Evolutionary conservation across 2,329 filamentous ascomycete species (phyloP).

Genomic region (Scopulariopsis brevicaulis): DNA sequence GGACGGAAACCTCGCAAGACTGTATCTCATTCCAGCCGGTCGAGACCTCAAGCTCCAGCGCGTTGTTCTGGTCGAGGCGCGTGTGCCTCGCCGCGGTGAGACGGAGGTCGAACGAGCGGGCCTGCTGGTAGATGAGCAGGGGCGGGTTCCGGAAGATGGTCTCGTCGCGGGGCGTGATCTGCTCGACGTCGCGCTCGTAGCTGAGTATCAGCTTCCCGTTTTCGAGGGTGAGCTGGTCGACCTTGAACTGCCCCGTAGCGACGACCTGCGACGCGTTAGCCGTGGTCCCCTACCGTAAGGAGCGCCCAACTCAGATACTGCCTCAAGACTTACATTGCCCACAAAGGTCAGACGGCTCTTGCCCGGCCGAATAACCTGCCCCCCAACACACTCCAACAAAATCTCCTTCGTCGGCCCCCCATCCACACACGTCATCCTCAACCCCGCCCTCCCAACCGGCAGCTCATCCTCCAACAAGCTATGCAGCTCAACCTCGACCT

Average conservation of each 20-base stretch:
- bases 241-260: conserved; percentile 61
- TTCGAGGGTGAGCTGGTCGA: conserved; percentile 59
- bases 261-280: conserved; percentile 35
- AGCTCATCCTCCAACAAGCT: conserved; percentile 65
- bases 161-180: conserved; percentile 30
- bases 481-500: conserved; percentile 53
- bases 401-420: conserved; percentile 53
- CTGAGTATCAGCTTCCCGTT: conserved; percentile 53
- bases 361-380: conserved; percentile 34
- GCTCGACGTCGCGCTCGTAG: conserved; percentile 47
- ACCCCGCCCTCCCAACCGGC: conserved; percentile 49
- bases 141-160: conserved; percentile 47
- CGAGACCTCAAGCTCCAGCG: conserved; percentile 60
- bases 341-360: conserved; percentile 25
- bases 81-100: conserved; percentile 58
- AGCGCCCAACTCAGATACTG: no score
- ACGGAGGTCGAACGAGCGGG: conserved; percentile 55
- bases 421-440: conserved; percentile 48
- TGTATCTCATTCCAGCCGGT: conserved; percentile 64
- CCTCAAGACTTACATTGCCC: conserved; percentile 22
- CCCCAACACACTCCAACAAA: conserved; percentile 38
- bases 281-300: not conserved
- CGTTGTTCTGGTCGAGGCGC: conserved; percentile 68
- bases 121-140: conserved; percentile 63
- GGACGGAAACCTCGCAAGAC: conserved; percentile 48